Evolutionary conservation across 352 stramenopile species (phyloP), one percentile per base, ranked within the genome.

Genomic region (Peronospora belbahrii): DNA sequence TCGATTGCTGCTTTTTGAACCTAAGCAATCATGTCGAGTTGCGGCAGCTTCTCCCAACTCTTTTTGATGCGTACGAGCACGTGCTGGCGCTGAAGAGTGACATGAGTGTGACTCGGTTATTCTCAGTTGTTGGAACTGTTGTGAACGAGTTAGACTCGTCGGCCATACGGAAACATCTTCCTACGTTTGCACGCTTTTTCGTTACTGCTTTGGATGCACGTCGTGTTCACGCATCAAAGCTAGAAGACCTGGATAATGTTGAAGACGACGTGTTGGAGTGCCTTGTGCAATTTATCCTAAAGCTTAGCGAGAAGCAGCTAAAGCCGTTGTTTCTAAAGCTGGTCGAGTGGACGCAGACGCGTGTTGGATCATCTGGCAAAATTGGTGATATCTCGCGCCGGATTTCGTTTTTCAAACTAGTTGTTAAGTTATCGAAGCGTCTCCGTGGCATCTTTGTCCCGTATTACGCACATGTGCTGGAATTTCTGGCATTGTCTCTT

Each of bases 261-360:
- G 81, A 94, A 32, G 78, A 92, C 39, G 76, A 87, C 23, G 55
- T 88, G 10, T 62, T 94, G 1, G 72, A 88, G 2, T 77, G 76
- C 17, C 56, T 93, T 9, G 66, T 91, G 15, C 66, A 86, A 40
- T 89, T 95, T 37, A 69, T 95, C 6, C 47, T 95, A 18, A 88
- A 92, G 40, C 48, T 95, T 19, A 94, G 77, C 51, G 85, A 95
- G 45, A 94, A 93, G 59, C 83, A 94, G 61, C 66, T 93, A 31
- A 92, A 93, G 59, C 85, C 85, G 41, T 56, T 95, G 19, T 93
- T 95, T 52, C 49, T 95, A 20, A 93, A 94, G 54, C 55, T 94
- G 35, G 56, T 56, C 13, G 76, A 90, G 59, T 95, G 83, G 82
- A 63, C 72, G 0, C 73, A 88, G 42, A 58, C 65, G 18, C 73